A percentile compares a stretch with the other conserved stretches of the same genome.
These are phyloP conservation scores for Penicillium roqueforti DNA, from an alignment of 495 filamentous ascomycete species.

Conservation along the genomic window DNA sequence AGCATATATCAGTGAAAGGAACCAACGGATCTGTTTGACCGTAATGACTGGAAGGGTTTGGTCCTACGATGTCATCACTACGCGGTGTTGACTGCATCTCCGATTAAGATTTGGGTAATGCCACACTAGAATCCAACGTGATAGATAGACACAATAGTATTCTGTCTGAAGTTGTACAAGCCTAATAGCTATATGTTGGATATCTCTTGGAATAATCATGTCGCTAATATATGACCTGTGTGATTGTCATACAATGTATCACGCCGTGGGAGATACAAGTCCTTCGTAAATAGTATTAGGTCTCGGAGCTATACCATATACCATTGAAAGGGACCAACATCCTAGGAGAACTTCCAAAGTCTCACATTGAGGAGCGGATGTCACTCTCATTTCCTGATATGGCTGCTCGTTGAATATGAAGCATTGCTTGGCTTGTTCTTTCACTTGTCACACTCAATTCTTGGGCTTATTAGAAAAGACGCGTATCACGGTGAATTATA, in stretches of 20 bases:
- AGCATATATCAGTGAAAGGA: neutral
- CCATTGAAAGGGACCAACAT: neutral
- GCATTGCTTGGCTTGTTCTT: too few relatives aligned
- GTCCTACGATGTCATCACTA: constrained; percentile 21
- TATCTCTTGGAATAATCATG: neutral
- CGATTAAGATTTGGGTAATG: neutral
- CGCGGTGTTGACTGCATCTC: constrained; percentile 15
- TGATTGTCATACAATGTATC: neutral
- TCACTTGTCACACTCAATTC: too few relatives aligned
- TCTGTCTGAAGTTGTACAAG: neutral
- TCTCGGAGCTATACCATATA: neutral
- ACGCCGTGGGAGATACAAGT: neutral
- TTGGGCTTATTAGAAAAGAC: too few relatives aligned
- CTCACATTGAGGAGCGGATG: neutral
- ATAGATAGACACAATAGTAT: neutral
- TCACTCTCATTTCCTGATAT: too few relatives aligned
- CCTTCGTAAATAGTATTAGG: neutral
- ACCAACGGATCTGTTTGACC: neutral
- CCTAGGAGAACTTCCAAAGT: neutral
- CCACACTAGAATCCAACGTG: neutral
- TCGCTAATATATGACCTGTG: neutral
- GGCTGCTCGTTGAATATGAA: too few relatives aligned
- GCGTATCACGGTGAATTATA: too few relatives aligned
- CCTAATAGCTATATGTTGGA: neutral
- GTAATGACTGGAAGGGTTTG: neutral